Evolutionary conservation across 2,329 filamentous ascomycete genomes (phyloP).

Genomic region (Leptodontidium sp.): DNA sequence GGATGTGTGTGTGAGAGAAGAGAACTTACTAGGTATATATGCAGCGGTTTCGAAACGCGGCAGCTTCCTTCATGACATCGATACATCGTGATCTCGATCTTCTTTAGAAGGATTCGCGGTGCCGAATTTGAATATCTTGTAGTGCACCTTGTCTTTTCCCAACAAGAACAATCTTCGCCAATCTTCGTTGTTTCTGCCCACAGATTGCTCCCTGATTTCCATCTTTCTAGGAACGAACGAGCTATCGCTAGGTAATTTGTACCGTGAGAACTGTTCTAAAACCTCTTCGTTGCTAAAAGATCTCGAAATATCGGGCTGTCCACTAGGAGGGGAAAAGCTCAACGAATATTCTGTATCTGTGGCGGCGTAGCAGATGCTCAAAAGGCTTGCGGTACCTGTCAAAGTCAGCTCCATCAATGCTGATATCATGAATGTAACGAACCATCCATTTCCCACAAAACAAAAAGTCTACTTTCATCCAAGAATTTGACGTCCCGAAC

Average conservation of each 20-base stretch:
- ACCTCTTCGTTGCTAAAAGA: conserved; percentile 37
- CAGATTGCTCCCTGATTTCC: conserved; percentile 34
- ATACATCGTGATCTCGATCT: conserved; percentile 35
- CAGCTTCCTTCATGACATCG: conserved; percentile 37
- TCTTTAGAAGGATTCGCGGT: neutral
- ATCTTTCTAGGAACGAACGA: conserved; percentile 41
- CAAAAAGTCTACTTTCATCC: conserved; percentile 40
- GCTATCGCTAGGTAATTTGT: conserved; percentile 28
- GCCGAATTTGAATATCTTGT: conserved; percentile 41
- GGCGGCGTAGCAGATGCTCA: conserved; percentile 40
- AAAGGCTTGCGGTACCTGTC: conserved; percentile 35
- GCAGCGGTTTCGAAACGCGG: too few species aligned
- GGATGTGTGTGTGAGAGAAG: neutral
- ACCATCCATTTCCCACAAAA: conserved; percentile 44
- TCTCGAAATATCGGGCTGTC: conserved; percentile 9
- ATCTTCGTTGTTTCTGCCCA: conserved; percentile 26
- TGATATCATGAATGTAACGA: conserved; percentile 19
- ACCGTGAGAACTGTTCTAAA: conserved; percentile 29
- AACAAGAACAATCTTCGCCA: conserved; percentile 40
- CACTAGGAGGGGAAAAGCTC: conserved; percentile 27
- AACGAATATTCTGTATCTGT: conserved; percentile 15
- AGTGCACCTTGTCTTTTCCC: conserved; percentile 40
- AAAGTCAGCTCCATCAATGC: conserved; percentile 12
- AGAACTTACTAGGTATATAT: neutral
- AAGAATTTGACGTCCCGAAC: conserved; percentile 46